Base-by-base conservation (phyloP, 2,329 filamentous ascomycete species). In the Fusarium domesticum region DNA sequence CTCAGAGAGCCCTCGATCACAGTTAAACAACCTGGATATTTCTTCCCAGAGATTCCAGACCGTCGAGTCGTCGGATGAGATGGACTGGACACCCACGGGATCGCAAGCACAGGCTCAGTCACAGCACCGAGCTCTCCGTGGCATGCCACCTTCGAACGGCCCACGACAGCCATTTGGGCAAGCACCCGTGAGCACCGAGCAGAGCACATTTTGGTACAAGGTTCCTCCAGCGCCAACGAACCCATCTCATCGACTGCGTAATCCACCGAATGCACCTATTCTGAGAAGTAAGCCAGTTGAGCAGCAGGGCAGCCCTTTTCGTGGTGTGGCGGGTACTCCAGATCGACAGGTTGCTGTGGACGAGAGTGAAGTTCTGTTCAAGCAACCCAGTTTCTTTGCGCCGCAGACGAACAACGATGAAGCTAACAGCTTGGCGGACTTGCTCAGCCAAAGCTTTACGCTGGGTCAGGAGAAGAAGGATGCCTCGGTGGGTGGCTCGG, bases 31-130 rank as follows among this genome's bases (percentile, higher is more conserved):
- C 17, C 47, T 54, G 6, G 45, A 42, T 31, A 43, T 62, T 11
- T 50, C 56, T 2, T 42, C 50, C 6, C 46, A 51, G 20, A 50
- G 32, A 19, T 31, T 46, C 2, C 50, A 52, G 28, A 48, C 60
- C 17, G 40, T 59, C 2, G 65, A 70, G 7, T 69, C 75, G 44
- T 70, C 69, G 1, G 78, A 85, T 31, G 76, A 77, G 43, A 90
- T 91, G 87, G 87, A 90, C 58, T 89, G 85, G 81, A 78, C 82
- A 3, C 83, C 84, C 1, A 81, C 80, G 0, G 69, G 71, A 43
- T 74, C 75, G n/a, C 69, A 71, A 37, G n/a, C 14, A 28, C 23
- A 8, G 10, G 7, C 46, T 2, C 53, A 55, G 6, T 52, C 56
- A 4, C 58, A 48, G 2, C 68, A 81, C 47, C 76, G 77, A 41